Percentiles rank a stretch among this genome's conserved stretches.
These are phyloP conservation scores for Pichia exigua DNA, from an alignment of 805 yeast genomes.

Conservation along the genomic window DNA sequence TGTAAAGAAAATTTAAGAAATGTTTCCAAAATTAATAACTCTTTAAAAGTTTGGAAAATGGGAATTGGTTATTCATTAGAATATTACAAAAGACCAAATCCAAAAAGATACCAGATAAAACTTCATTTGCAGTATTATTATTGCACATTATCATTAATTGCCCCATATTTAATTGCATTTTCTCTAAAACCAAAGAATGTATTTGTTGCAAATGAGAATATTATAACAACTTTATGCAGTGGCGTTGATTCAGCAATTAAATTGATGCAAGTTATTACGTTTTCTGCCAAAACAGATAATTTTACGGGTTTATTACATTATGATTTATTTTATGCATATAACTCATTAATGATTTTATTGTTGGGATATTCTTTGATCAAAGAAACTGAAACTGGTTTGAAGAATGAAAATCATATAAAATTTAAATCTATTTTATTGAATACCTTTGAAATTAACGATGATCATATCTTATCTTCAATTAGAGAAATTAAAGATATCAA, in stretches of 20 bases:
- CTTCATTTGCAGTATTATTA: slow-evolving; percentile 27
- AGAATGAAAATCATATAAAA: slow-evolving; percentile 2
- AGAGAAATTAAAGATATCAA: slow-evolving; percentile 14
- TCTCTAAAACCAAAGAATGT: slow-evolving; percentile 19
- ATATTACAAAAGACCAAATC: slow-evolving; percentile 11
- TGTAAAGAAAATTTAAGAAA: slow-evolving; percentile 26
- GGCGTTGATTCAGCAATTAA: slow-evolving; percentile 28
- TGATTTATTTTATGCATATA: slow-evolving; percentile 32
- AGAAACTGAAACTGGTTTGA: slow-evolving; percentile 5
- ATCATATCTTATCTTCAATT: slow-evolving; percentile 11
- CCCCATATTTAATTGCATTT: slow-evolving; percentile 29
- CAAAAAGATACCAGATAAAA: slow-evolving; percentile 26
- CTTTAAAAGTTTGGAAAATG: slow-evolving; percentile 20
- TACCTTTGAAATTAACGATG: slow-evolving; percentile 6
- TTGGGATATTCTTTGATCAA: slow-evolving; percentile 25
- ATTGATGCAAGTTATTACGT: slow-evolving; percentile 21
- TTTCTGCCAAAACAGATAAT: slow-evolving; percentile 9
- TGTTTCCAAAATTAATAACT: slow-evolving; percentile 23
- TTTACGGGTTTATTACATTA: slow-evolving; percentile 29
- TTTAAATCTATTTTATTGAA: slow-evolving; percentile 5
- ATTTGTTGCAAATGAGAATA: slow-evolving; percentile 20
- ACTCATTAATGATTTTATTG: slow-evolving; percentile 28
- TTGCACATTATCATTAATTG: slow-evolving; percentile 25
- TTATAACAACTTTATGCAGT: slow-evolving; percentile 23
- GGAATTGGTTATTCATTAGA: slow-evolving; percentile 15